Base-by-base conservation (phyloP, 192 early-diverging fungal species). In the Backusella liffmaniae region DNA sequence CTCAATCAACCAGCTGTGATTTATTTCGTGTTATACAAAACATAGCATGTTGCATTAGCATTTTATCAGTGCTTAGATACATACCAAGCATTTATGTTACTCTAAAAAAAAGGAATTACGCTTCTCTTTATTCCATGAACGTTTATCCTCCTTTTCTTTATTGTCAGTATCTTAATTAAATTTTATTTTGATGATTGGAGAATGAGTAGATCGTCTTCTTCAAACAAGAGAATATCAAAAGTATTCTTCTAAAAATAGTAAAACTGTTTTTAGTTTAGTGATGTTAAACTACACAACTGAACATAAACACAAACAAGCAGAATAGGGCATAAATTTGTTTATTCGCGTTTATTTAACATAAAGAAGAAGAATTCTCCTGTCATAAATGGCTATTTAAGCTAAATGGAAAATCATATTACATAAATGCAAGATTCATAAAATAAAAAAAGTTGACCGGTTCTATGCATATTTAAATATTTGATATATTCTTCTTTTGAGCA, bases 291-390 rank as follows among this genome's bases (percentile, higher is more conserved):
- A 49, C 7, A 26, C 23, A 59, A 8, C n/a, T 53, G 51, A 23
- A 21, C 2, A 23, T 12, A 62, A 29, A 29, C 1, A 26, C 6
- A 12, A 62, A 1, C 2, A 26, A 62, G 10, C 9, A 62, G 5
- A 62, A 13, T 62, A 62, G 10, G 23, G 56, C 56, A 62, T 62
- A 62, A 26, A 13, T 62, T 49, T 29, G 56, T 62, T 62, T 62
- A 62, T 62, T 62, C 56, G 26, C 56, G 56, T 62, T 62, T 62
- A 62, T 62, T 62, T 26, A 62, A 29, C 56, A 62, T 62, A 62
- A 53, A 21, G 21, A 53, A 62, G 26, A 62, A 62, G 10, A 62
- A 62, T 62, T 62, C 56, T 62, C 53, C 23, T 62, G 56, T 62
- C 56, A 62, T 62, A 62, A 29, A 26, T 26, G 2, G 26, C 12